phyloP scores from a whole-genome alignment of 2,329 filamentous ascomycete genomes.

The Periconia macrospinosa region DNA sequence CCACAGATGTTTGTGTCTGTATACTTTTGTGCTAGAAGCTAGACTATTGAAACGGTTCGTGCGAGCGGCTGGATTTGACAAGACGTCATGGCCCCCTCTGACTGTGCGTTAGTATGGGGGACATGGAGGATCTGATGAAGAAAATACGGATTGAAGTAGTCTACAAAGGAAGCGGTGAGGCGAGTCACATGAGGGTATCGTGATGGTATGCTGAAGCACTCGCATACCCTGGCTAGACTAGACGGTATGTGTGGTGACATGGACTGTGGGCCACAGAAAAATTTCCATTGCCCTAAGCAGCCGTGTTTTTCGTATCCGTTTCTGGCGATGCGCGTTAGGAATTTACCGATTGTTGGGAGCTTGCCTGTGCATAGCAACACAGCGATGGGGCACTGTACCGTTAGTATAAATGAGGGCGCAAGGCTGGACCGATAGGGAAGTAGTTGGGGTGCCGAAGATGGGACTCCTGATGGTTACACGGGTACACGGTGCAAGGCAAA shows the following conservation, averaged over 20 bases:
- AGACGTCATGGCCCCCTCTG: background rate
- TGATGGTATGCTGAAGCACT: no score
- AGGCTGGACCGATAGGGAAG: background rate
- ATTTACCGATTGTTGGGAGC: background rate
- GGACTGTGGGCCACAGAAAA: no score
- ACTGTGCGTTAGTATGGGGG: background rate
- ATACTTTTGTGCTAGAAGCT: background rate
- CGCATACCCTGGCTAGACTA: no score
- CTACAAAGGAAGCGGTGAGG: conserved; percentile 38
- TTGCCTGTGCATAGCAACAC: background rate
- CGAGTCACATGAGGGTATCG: conserved; percentile 23
- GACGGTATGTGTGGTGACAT: no score
- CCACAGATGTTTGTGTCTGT: background rate
- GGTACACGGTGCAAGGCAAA: conserved; percentile 8
- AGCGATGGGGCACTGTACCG: no score
- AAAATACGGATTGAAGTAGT: conserved; percentile 22
- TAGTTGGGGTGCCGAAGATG: background rate
- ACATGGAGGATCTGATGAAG: background rate
- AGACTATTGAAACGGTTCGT: background rate
- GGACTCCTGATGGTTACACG: background rate
- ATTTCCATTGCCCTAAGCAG: no score
- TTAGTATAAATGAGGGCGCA: background rate
- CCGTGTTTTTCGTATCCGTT: no score
- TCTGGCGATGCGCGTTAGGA: background rate
- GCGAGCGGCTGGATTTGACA: background rate